Evolutionary conservation across 805 yeast species (phyloP).

Genomic region (Wickerhamomyces hampshirensis): DNA sequence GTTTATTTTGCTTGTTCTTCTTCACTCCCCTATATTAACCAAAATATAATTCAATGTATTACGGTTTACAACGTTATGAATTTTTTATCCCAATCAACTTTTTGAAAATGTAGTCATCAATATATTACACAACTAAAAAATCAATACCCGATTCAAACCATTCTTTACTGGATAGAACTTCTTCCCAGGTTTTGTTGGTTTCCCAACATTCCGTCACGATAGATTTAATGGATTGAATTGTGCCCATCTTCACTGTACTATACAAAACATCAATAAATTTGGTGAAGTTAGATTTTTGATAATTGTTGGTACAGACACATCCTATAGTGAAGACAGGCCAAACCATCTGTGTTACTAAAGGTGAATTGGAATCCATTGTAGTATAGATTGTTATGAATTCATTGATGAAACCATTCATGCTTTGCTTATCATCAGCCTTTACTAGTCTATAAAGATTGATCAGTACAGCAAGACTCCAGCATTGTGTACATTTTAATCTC

Average conservation of each 20-base stretch:
- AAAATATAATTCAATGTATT: conserved; percentile 11
- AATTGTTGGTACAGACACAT: conserved; percentile 34
- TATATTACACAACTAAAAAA: conserved; percentile 29
- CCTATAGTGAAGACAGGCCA: conserved; percentile 55
- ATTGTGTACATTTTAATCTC: conserved; percentile 48
- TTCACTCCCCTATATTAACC: conserved; percentile 4
- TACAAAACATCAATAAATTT: conserved; percentile 38
- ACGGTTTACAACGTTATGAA: conserved; percentile 8
- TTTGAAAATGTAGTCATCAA: no score
- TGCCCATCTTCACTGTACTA: conserved; percentile 50
- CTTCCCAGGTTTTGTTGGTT: conserved; percentile 38
- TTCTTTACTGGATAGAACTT: conserved; percentile 35
- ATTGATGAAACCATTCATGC: conserved; percentile 29
- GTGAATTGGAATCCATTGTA: conserved; percentile 40
- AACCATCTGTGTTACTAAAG: conserved; percentile 55
- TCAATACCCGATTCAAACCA: conserved; percentile 51
- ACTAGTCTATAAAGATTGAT: conserved; percentile 30
- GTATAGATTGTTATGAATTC: conserved; percentile 47
- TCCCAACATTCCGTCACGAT: conserved; percentile 44
- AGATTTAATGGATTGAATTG: conserved; percentile 37
- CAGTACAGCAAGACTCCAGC: conserved; percentile 44
- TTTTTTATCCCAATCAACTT: neutral
- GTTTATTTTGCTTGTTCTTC: conserved; percentile 3
- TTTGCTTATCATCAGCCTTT: conserved; percentile 26
- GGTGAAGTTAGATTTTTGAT: conserved; percentile 28